Base-by-base conservation (phyloP, 306 rosid species). In the Lupinus albus region DNA sequence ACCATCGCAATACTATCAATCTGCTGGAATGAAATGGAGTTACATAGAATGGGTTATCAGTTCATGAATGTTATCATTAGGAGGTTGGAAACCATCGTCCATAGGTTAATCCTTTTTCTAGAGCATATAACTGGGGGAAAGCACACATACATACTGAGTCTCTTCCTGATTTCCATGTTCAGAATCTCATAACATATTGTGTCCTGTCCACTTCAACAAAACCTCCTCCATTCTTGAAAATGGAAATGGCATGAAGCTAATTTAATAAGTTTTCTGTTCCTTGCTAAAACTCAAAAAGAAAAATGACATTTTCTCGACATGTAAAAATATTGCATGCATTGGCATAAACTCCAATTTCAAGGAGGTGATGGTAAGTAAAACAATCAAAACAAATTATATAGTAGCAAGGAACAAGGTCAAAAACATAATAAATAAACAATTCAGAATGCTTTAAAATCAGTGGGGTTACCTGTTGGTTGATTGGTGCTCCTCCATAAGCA, bases 401-500 rank as follows among this genome's bases (percentile, higher is more conserved):
- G 51, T 16, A 41, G 46, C 58, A 49, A 54, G 20, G 20, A 73
- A 58, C 45, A 57, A 28, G 30, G 30, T 11, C 55, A 25, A 1
- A 17, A 17, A 25, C 4, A 25, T 25, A 25, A 25, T 2, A 25
- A 25, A 25, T 1, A 25, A 2, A 25, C n/a, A 25, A 25, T 4
- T 25, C 30, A 25, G 30, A 14, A 51, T 12, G 17, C 61, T 45
- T 20, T 35, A 76, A 58, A 14, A 68, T 8, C 13, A 18, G n/a
- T 39, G 50, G 61, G 56, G 61, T 50, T n/a, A 89, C 96, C 96
- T 89, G 96, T 30, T 86, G 96, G 71, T 68, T 77, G 73, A 89
- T 84, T 46, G 92, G 92, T 11, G 96, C 90, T 65, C 96, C 96
- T 82, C 96, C 96, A 75, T 89, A 89, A 46, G 96, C 92, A 81